These are phyloP conservation scores for Pseudotulostoma volvatum DNA, from an alignment of 495 filamentous ascomycete species.

Conservation along the genomic window DNA sequence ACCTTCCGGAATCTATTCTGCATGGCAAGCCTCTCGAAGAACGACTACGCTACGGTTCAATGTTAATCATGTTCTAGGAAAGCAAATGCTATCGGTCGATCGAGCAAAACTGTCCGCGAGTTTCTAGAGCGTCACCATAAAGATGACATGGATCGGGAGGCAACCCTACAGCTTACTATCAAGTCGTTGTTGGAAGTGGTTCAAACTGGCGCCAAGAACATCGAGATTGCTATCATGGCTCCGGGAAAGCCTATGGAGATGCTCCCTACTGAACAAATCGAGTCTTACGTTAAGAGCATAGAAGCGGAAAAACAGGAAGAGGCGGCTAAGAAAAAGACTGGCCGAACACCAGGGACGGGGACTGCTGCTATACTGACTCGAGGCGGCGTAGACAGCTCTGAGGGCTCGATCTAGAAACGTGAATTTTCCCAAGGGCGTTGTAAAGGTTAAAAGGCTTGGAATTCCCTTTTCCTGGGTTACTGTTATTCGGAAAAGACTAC, in stretches of 20 bases:
- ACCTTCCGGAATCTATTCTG: conserved; percentile 94
- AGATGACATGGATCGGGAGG: conserved; percentile 86
- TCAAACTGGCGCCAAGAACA: conserved; percentile 98
- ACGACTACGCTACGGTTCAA: conserved; percentile 2
- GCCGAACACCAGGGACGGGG: conserved; percentile 57
- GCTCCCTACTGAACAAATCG: conserved; percentile 88
- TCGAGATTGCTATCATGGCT: conserved; percentile 97
- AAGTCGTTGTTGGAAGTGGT: conserved; percentile 97
- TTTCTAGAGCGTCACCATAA: conserved; percentile 98
- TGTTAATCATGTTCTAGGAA: conserved; percentile 46
- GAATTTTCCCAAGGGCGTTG: no score
- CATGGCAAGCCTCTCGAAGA: conserved; percentile 47
- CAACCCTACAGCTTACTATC: conserved; percentile 92
- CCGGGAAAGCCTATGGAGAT: conserved; percentile 87
- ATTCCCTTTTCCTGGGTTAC: no score
- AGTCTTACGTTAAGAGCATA: conserved; percentile 92
- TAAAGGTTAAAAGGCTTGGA: no score
- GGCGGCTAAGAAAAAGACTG: conserved; percentile 88
- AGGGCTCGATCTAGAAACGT: conserved; percentile 1
- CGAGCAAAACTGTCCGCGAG: conserved; percentile 95
- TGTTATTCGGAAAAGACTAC: no score
- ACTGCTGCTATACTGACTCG: conserved; percentile 64
- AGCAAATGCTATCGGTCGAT: conserved; percentile 95
- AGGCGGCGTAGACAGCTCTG: conserved; percentile 22
- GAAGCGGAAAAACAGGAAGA: conserved; percentile 99